Conservation (phyloP, 2,329 filamentous ascomycete genomes). For the Ophiostoma perfectum region DNA sequence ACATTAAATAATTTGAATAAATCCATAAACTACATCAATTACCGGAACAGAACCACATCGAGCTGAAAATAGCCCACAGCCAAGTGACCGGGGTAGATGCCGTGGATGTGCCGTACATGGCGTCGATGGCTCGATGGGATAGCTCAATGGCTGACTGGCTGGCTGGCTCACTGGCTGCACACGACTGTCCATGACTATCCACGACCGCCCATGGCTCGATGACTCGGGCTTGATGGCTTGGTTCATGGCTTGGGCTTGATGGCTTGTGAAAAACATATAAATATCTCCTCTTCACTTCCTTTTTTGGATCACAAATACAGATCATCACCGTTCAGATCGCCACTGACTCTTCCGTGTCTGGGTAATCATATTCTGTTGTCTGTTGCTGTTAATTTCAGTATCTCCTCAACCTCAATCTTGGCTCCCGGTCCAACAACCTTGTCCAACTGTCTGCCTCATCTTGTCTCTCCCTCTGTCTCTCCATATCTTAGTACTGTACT, state of each 20-base stretch:
- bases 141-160: neutral
- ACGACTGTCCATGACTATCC: too few relatives aligned
- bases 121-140: neutral
- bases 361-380: too few relatives aligned
- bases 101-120: constrained; percentile 11
- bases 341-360: neutral
- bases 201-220: neutral
- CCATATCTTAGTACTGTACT: neutral
- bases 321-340: neutral
- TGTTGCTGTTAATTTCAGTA: too few relatives aligned
- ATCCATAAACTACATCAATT: neutral
- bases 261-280: neutral
- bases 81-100: neutral
- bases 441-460: constrained; percentile 3
- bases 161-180: neutral
- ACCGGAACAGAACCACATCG: neutral
- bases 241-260: constrained; percentile 1
- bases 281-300: neutral
- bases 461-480: neutral
- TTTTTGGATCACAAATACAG: neutral
- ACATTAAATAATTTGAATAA: too few relatives aligned
- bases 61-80: neutral
- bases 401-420: neutral
- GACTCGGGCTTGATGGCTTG: neutral
- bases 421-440: neutral